Evolutionary conservation across 495 filamentous ascomycete genomes (phyloP), one percentile per base, ranked within the genome.

Genomic region (Xylaria acuta): DNA sequence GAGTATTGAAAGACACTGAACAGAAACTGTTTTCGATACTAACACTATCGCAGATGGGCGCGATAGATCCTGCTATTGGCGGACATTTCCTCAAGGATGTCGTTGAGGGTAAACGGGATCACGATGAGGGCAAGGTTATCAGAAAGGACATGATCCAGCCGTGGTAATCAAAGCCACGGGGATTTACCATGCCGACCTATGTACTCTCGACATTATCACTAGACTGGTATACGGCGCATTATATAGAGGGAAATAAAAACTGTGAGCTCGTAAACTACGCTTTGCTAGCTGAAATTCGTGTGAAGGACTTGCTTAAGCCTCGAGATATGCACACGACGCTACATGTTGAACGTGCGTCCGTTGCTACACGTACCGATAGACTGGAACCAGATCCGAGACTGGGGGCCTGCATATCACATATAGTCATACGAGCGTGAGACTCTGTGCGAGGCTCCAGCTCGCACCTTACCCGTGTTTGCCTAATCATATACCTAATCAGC

Each of bases 51-150:
- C 54, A 79, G 77, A 74, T 77, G 68, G 83, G 86, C 16, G 87
- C 85, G 2, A 65, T 70, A 9, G 82, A 88, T 74, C 85, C 86
- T 0, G 43, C 76, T 0, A 38, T 83, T 20, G 86, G 82, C 0
- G 88, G 81, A 1, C 72, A 79, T 41, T 84, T 88, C 70, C 72
- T 88, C 27, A 76, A 73, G 63, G 75, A 78, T 51, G 83, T 87
- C 1, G 60, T 88, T 11, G 83, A 89, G 60, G 87, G 88, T 1
- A 71, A 77, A 63, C 73, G 85, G 62, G 87, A 89, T 75, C 77
- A 71, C 4, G 85, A 88, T 77, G 79, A 76, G 58, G 86, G 86
- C 11, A 83, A 80, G 76, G 82, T 84, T 5, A 71, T 88, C 49
- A 60, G 60, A 18, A 62, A 69, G 43, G 75, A 75, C 32, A 74